These are phyloP conservation scores for Excoecaria cochinchinensis DNA, from an alignment of 345 rosid species.

Conservation along the genomic window DNA sequence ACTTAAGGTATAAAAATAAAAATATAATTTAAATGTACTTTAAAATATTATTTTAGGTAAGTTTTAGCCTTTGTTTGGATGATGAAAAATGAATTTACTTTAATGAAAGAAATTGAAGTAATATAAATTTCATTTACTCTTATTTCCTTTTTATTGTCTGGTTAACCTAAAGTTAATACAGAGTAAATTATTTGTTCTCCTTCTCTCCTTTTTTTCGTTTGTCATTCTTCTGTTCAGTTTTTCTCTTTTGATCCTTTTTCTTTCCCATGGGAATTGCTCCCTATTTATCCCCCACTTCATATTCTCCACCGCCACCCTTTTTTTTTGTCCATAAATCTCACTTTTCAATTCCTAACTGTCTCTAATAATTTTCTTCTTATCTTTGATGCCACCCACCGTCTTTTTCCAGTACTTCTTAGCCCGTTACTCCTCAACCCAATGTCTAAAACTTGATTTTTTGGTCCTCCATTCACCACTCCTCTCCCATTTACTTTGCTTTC, in stretches of 20 bases:
- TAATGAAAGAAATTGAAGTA: no score
- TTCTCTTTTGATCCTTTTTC: conserved; percentile 44
- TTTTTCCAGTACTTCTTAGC: conserved; percentile 47
- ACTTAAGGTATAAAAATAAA: no score
- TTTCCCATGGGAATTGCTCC: conserved; percentile 42
- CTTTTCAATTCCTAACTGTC: conserved; percentile 46
- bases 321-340: conserved; percentile 36
- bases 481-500: no score
- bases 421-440: conserved; percentile 46
- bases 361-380: conserved; percentile 40
- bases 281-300: conserved; percentile 34
- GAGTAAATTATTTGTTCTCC: no score
- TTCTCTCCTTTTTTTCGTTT: conserved; percentile 46
- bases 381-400: conserved; percentile 37
- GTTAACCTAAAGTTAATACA: no score
- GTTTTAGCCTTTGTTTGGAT: no score
- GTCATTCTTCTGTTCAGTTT: conserved; percentile 39
- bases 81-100: no score
- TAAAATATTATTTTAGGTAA: no score
- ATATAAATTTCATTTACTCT: no score
- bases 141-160: no score
- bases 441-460: conserved; percentile 32
- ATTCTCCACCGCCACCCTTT: conserved; percentile 56
- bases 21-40: no score
- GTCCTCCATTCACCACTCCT: conserved; percentile 38